phyloP scores from a whole-genome alignment of 805 yeast genomes.

The Cyberlindnera petersonii region DNA sequence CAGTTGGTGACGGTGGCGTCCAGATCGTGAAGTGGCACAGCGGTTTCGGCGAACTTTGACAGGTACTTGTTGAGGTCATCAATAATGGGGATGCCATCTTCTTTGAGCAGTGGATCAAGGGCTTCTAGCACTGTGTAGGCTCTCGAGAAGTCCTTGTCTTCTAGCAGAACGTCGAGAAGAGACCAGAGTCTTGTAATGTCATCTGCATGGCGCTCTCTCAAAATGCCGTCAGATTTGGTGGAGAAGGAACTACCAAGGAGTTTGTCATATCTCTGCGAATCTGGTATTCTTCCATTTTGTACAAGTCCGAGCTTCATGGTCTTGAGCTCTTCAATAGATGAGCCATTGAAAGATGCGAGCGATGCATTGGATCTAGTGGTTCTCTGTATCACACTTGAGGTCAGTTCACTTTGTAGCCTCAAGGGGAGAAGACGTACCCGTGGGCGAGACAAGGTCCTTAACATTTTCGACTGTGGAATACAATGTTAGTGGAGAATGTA shows the following conservation, averaged over 20 bases:
- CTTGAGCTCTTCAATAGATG: slow-evolving; percentile 19
- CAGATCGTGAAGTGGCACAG: slow-evolving; percentile 37
- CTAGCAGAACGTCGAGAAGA: slow-evolving; percentile 71
- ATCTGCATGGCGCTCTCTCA: slow-evolving; percentile 36
- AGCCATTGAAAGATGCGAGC: slow-evolving; percentile 4
- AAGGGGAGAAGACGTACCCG: neutral
- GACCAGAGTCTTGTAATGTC: slow-evolving; percentile 70
- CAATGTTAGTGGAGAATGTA: too few species aligned
- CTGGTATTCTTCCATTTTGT: slow-evolving; percentile 1
- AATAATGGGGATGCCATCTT: slow-evolving; percentile 45
- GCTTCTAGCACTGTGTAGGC: slow-evolving; percentile 67
- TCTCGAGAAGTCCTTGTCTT: slow-evolving; percentile 59
- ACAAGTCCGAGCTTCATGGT: slow-evolving; percentile 8
- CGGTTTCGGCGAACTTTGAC: slow-evolving; percentile 35
- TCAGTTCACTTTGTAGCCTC: too few species aligned
- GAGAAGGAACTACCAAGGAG: slow-evolving; percentile 20
- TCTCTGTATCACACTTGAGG: neutral
- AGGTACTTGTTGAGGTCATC: slow-evolving; percentile 70
- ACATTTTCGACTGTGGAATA: too few species aligned
- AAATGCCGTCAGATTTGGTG: slow-evolving; percentile 20
- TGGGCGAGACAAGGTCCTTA: slow-evolving; percentile 5
- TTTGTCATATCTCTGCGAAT: slow-evolving; percentile 4
- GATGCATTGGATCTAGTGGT: slow-evolving; percentile 6
- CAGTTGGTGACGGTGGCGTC: slow-evolving; percentile 38
- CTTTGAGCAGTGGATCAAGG: slow-evolving; percentile 45